phyloP scores from a whole-genome alignment of 2,329 filamentous ascomycete species.

The Ceratocystis harringtonii region DNA sequence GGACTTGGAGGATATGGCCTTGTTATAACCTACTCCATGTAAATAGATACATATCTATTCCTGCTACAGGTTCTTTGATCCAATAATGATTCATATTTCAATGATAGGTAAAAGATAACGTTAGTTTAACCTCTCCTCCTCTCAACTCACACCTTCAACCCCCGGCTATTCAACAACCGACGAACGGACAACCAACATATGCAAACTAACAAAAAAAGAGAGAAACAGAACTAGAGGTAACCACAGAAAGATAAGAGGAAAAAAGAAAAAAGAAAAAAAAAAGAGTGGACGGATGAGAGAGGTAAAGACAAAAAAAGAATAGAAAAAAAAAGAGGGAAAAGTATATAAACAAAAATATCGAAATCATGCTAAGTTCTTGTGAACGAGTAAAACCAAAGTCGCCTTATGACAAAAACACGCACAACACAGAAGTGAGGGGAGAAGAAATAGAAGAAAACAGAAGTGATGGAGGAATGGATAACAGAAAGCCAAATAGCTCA shows the following conservation, averaged over 20 bases:
- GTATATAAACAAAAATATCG: slow-evolving; percentile 20
- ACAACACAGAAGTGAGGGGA: neutral
- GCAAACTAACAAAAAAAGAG: neutral
- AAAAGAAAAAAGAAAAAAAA: neutral
- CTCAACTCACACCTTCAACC: neutral
- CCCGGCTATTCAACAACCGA: neutral
- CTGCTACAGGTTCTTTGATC: neutral
- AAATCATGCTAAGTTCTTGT: neutral
- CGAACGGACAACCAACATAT: neutral
- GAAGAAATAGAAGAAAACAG: neutral
- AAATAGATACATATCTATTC: too few species aligned
- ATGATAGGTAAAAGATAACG: neutral
- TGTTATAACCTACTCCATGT: too few species aligned
- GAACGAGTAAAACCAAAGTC: neutral
- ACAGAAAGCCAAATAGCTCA: slow-evolving; percentile 6
- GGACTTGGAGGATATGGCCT: neutral
- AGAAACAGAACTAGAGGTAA: neutral
- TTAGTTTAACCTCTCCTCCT: neutral
- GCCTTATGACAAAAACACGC: neutral
- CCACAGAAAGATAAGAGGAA: neutral
- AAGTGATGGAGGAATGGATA: slow-evolving; percentile 14
- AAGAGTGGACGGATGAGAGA: slow-evolving; percentile 1
- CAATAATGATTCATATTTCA: neutral
- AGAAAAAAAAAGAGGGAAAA: slow-evolving; percentile 19
- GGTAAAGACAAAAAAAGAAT: slow-evolving; percentile 16